Conservation (phyloP, 805 yeast species). For the Millerozyma acaciae region DNA sequence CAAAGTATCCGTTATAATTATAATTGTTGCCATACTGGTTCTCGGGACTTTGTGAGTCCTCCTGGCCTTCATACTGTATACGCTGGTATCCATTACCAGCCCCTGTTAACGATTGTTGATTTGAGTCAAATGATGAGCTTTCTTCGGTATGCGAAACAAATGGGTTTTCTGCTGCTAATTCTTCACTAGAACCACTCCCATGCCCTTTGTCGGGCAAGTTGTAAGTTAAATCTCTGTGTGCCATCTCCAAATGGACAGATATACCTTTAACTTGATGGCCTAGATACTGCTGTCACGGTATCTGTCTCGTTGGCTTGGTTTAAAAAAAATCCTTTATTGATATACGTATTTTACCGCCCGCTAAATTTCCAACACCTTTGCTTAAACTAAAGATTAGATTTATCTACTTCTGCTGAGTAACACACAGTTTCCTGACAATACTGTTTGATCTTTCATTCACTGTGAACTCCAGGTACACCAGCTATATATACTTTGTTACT, state of each 20-base stretch:
- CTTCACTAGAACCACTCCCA: conserved; percentile 1
- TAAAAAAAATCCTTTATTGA: no score
- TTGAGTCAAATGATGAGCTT: conserved; percentile 1
- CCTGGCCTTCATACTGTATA: conserved; percentile 26
- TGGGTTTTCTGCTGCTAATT: conserved; percentile 2
- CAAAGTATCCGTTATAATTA: conserved; percentile 39
- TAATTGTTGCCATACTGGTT: conserved; percentile 6
- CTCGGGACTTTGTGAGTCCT: not conserved
- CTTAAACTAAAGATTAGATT: no score
- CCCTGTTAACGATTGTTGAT: conserved; percentile 1
- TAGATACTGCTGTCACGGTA: no score
- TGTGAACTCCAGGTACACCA: no score
- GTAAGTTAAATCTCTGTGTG: conserved; percentile 10
- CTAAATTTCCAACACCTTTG: no score
- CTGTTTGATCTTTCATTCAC: no score
- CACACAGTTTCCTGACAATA: no score
- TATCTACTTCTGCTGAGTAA: no score
- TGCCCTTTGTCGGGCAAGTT: conserved; percentile 15
- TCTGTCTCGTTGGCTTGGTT: no score
- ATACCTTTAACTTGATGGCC: no score
- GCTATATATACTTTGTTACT: no score
- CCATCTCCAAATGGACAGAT: conserved; percentile 1
- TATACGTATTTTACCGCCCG: no score
- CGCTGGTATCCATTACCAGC: conserved; percentile 1
- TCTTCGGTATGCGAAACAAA: conserved; percentile 1